Evolutionary conservation across 164 flowering plant genomes (phyloP).

Genomic region (Piper longum): DNA sequence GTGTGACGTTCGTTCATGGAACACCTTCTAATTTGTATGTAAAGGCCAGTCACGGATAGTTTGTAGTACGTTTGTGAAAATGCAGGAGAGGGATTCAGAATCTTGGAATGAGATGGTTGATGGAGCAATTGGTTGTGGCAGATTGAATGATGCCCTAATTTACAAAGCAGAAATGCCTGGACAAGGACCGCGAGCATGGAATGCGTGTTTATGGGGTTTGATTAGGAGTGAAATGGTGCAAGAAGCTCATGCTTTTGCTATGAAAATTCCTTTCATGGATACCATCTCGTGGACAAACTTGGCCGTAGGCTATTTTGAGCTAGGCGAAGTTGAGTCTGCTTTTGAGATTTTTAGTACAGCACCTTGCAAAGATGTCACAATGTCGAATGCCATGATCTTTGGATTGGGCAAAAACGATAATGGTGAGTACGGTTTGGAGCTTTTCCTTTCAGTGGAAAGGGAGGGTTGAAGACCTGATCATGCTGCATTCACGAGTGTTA

Average conservation of each 20-base stretch:
- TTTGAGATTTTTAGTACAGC: conserved; percentile 27
- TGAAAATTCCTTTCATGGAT: conserved; percentile 32
- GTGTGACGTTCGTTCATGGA: too few relatives aligned
- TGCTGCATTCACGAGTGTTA: conserved; percentile 44
- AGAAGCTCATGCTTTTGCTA: conserved; percentile 45
- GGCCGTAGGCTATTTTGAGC: conserved; percentile 42
- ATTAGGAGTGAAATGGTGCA: conserved; percentile 24
- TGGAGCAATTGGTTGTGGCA: conserved; percentile 24
- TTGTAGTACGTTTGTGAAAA: conserved; percentile 35
- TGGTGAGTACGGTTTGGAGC: conserved; percentile 42
- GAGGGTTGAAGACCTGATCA: conserved; percentile 25
- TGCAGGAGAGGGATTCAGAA: conserved; percentile 27
- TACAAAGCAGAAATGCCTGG: conserved; percentile 34
- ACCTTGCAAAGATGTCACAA: conserved; percentile 30
- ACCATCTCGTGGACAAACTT: conserved; percentile 43
- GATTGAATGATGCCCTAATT: conserved; percentile 29
- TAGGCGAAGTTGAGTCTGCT: conserved; percentile 28
- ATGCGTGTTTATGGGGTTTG: conserved; percentile 29
- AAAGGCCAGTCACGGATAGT: too few relatives aligned
- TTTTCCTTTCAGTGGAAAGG: conserved; percentile 35
- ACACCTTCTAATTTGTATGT: too few relatives aligned
- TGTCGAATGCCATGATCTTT: conserved; percentile 50
- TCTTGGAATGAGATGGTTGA: conserved; percentile 37
- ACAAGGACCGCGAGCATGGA: conserved; percentile 31
- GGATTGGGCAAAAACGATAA: conserved; percentile 47